Evolutionary conservation across 2,329 filamentous ascomycete genomes (phyloP).

Genomic region (Sarocladiaceae sp.): DNA sequence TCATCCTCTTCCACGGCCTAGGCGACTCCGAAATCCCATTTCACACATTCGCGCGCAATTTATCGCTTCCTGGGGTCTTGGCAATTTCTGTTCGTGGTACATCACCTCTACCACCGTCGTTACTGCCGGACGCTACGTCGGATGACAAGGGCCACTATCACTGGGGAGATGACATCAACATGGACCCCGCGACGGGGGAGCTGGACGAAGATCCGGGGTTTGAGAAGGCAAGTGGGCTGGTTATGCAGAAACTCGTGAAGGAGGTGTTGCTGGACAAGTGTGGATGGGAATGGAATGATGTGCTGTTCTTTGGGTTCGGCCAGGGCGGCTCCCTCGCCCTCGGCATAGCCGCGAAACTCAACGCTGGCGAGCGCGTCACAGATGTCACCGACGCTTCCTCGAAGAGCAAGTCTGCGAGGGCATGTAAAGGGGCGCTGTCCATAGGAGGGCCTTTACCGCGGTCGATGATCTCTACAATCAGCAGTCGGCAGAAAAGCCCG

Average conservation of each 20-base stretch:
- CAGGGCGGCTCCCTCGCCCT: slow-evolving; percentile 61
- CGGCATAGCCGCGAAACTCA: slow-evolving; percentile 42
- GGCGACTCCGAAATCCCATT: slow-evolving; percentile 70
- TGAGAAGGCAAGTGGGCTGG: slow-evolving; percentile 34
- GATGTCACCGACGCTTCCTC: slow-evolving; percentile 14
- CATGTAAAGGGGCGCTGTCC: slow-evolving; percentile 52
- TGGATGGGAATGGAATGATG: slow-evolving; percentile 53
- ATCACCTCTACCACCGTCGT: slow-evolving; percentile 58
- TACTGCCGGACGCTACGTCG: slow-evolving; percentile 41
- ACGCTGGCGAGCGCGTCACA: slow-evolving; percentile 13
- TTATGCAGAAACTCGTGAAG: slow-evolving; percentile 46
- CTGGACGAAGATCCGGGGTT: slow-evolving; percentile 60
- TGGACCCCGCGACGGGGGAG: slow-evolving; percentile 42
- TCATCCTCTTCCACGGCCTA: slow-evolving; percentile 78
- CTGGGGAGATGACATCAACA: slow-evolving; percentile 61
- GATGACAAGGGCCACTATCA: slow-evolving; percentile 37
- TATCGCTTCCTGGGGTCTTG: slow-evolving; percentile 71
- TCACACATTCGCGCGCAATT: slow-evolving; percentile 57
- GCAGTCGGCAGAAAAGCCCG: slow-evolving; percentile 44
- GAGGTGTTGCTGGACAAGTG: slow-evolving; percentile 46
- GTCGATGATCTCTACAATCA: slow-evolving; percentile 42
- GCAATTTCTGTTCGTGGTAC: slow-evolving; percentile 70
- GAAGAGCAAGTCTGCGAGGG: slow-evolving; percentile 11
- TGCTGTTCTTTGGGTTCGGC: slow-evolving; percentile 60
- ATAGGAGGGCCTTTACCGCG: slow-evolving; percentile 55